A percentile compares a stretch with the other conserved stretches of the same genome.
phyloP scores from a whole-genome alignment of 2,329 filamentous ascomycete genomes.

The Epichloe glyceriae region DNA sequence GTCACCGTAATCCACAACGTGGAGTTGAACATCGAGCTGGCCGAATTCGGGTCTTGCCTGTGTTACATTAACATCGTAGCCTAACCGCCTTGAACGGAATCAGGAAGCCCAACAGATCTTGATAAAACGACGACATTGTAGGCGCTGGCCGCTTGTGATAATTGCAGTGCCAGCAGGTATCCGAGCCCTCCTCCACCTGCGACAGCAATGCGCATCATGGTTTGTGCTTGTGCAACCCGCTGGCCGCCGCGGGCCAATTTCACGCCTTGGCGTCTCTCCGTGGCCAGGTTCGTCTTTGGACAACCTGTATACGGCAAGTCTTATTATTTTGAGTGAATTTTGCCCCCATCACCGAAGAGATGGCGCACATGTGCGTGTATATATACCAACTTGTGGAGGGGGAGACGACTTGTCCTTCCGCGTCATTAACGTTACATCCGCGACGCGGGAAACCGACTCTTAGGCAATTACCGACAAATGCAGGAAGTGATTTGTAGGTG shows the following conservation, averaged over 20 bases:
- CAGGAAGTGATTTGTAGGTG: constrained; percentile 3
- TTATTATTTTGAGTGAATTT: constrained; percentile 1
- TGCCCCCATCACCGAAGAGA: background rate
- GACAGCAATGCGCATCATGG: constrained; percentile 37
- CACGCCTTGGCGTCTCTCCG: constrained; percentile 5
- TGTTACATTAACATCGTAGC: constrained; percentile 10
- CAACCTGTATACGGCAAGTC: constrained; percentile 1
- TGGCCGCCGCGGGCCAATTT: constrained; percentile 8
- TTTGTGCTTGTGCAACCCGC: constrained; percentile 7
- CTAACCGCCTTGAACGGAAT: background rate
- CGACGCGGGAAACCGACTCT: constrained; percentile 7
- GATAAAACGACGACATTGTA: constrained; percentile 62
- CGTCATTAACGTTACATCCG: constrained; percentile 15
- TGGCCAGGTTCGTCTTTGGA: background rate
- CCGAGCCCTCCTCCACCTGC: constrained; percentile 34
- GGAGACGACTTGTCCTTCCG: constrained; percentile 7
- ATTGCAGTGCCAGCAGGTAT: constrained; percentile 34
- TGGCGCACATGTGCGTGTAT: constrained; percentile 6
- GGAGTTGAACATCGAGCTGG: constrained; percentile 48
- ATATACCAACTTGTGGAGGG: constrained; percentile 6
- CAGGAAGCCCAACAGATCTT: constrained; percentile 24
- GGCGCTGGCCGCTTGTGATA: constrained; percentile 43
- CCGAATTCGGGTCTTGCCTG: constrained; percentile 43
- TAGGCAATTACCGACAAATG: constrained; percentile 9
- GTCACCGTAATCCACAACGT: constrained; percentile 54